phyloP scores from a whole-genome alignment of 306 rosid genomes.

The Malus domestica region DNA sequence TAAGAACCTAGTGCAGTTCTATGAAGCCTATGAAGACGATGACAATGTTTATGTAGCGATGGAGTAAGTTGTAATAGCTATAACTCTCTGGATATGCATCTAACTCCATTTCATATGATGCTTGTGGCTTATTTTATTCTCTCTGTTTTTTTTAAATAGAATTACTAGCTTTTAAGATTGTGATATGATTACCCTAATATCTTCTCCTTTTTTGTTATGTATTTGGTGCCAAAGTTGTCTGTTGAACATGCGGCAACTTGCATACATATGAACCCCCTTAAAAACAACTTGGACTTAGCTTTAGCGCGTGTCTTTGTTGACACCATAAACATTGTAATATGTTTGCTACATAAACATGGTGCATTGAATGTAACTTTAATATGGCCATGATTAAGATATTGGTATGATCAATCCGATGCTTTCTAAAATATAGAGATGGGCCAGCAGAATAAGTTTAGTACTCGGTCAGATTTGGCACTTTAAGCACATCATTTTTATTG shows the following conservation, averaged over 20 bases:
- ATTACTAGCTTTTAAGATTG: not conserved
- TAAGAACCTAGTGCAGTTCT: constrained; percentile 69
- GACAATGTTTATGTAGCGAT: constrained; percentile 68
- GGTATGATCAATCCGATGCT: not conserved
- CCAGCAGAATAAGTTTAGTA: not conserved
- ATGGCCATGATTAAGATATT: not conserved
- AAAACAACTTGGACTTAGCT: not conserved
- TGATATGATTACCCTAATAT: not conserved
- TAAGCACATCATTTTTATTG: not conserved
- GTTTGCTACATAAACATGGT: not conserved
- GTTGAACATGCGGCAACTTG: not conserved
- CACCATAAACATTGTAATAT: not conserved
- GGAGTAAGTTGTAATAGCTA: constrained; percentile 61
- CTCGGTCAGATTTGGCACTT: not conserved
- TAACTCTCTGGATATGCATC: not conserved
- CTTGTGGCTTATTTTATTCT: not conserved
- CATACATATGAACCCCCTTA: not conserved
- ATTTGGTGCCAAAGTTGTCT: not conserved
- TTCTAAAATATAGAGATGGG: not conserved
- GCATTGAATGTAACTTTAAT: not conserved
- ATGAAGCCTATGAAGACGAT: constrained; percentile 76
- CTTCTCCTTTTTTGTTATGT: not conserved
- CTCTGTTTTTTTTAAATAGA: too few relatives aligned
- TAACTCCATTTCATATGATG: not conserved
- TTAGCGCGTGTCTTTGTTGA: not conserved